phyloP scores from a whole-genome alignment of 2,329 filamentous ascomycete genomes.

The Leptographium wingfieldii region DNA sequence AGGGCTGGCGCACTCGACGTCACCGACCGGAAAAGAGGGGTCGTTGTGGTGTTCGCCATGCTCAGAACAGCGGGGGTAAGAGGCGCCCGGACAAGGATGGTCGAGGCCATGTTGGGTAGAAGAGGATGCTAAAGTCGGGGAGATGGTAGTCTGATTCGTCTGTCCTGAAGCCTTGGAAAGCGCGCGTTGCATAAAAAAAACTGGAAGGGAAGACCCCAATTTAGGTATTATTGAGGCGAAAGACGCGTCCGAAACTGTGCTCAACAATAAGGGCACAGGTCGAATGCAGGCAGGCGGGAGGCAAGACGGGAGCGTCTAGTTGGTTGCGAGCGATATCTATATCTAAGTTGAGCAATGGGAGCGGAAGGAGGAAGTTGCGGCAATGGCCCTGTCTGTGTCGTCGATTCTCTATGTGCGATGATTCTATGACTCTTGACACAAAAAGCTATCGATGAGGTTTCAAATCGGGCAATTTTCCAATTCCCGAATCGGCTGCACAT shows the following conservation, averaged over 20 bases:
- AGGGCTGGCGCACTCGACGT: background rate
- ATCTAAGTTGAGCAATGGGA: background rate
- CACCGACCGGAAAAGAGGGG: background rate
- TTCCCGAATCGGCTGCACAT: background rate
- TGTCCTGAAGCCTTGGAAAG: constrained; percentile 32
- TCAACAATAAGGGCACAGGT: constrained; percentile 37
- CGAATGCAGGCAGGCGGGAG: background rate
- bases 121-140: constrained; percentile 16
- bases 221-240: constrained; percentile 8
- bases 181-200: constrained; percentile 54
- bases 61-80: constrained; percentile 18
- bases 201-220: background rate
- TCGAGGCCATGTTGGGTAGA: constrained; percentile 45
- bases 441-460: background rate
- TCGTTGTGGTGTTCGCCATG: background rate
- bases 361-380: background rate
- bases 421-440: background rate
- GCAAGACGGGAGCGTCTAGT: background rate
- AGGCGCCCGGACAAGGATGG: constrained; percentile 27
- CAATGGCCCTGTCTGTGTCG: background rate
- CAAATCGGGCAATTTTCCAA: background rate
- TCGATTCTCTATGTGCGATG: background rate
- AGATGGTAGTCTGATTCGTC: constrained; percentile 24
- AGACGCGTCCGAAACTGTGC: constrained; percentile 34
- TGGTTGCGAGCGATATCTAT: background rate